Evolutionary conservation across 768 basidiomycete species (phyloP), one percentile per base, ranked within the genome.

Genomic region (Russula griseocarnosa): DNA sequence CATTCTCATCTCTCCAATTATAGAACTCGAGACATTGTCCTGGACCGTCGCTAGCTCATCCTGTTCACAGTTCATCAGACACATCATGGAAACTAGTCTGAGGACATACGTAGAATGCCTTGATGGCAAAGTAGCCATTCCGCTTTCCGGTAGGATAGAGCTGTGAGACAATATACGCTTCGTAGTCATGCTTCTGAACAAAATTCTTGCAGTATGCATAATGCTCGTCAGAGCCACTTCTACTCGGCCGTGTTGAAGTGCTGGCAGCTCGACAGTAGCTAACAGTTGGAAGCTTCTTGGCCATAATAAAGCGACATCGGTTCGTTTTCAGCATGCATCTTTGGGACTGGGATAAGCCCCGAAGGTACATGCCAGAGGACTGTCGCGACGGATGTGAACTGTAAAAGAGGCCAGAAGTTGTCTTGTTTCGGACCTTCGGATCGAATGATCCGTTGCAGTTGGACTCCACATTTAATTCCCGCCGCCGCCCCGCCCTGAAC

Each of bases 1-100:
- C 78, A 92, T 82, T 67, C 90, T 81, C 81, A 92, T 90, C 72
- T 85, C 83, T n/a, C 90, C 92, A 61, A 94, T 84, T 44, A 82
- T 78, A 40, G 82, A 72, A 63, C 87, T 88, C 20, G 90, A 89
- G 16, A 90, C 87, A 44, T 80, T 77, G 65, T 94, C 92, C 73
- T 86, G 88, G 20, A 92, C 75, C 71, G 78, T 87, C 11, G 91
- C 86, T 59, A 93, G 74, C 72, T 94, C 92, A 59, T 89, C 82
- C 88, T 92, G 56, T 40, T 28, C 55, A 65, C 13, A 22, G 22
- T 16, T 53, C 26, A 56, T 55, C 49, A 44, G 51, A 32, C 14
- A 22, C 16, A 5, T 13, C 6, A 14, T 14, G 36, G n/a, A 47
- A 22, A 18, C 24, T 20, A 46, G 53, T 52, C 36, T 3, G 18